phyloP scores from a whole-genome alignment of 139 green algal genomes.

The Nannochloris sp. region DNA sequence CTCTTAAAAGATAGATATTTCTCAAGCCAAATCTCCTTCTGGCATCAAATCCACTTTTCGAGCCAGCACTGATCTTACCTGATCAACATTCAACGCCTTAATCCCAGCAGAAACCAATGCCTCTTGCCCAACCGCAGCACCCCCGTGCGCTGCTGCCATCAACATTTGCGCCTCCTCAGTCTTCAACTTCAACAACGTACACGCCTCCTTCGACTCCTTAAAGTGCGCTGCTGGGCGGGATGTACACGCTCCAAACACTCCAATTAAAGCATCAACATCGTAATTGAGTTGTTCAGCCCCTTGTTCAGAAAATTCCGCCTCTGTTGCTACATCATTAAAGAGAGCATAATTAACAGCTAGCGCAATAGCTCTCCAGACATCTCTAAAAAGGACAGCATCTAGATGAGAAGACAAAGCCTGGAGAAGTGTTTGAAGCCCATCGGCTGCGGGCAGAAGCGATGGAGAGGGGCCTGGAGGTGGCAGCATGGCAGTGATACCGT shows the following conservation, averaged over 20 bases:
- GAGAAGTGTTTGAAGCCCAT: conserved; percentile 24
- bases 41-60: conserved; percentile 13
- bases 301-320: conserved; percentile 30
- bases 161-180: background rate
- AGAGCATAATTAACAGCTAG: conserved; percentile 31
- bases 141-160: background rate
- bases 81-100: conserved; percentile 17
- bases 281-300: conserved; percentile 19
- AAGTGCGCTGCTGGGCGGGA: conserved; percentile 38
- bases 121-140: background rate
- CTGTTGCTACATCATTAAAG: conserved; percentile 48
- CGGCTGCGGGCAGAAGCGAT: conserved; percentile 12
- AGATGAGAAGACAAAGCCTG: conserved; percentile 20
- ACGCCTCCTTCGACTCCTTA: conserved; percentile 36
- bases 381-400: conserved; percentile 43
- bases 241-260: conserved; percentile 36
- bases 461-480: background rate
- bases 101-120: conserved; percentile 1
- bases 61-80: conserved; percentile 13
- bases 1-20: too few relatives aligned
- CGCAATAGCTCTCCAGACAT: conserved; percentile 38
- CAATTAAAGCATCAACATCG: conserved; percentile 22
- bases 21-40: too few relatives aligned
- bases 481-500: background rate
- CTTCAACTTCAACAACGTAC: conserved; percentile 8